Evolutionary conservation across 805 yeast genomes (phyloP).

Genomic region (Tanozyma kutaoensis): DNA sequence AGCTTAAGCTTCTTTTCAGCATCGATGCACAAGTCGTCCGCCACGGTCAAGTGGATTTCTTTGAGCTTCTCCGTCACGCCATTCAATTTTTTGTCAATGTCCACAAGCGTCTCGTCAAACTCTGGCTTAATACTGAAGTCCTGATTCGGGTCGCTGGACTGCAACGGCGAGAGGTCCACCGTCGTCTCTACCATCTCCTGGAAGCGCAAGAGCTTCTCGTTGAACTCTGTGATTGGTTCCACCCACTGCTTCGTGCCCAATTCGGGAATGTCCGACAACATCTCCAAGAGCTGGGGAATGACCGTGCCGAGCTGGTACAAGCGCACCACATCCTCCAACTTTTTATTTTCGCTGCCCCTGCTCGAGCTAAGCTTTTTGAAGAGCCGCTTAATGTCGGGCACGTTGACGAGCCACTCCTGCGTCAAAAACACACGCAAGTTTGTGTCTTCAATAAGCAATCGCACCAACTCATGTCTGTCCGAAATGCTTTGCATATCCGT

Average conservation of each 20-base stretch:
- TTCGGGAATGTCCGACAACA: constrained; percentile 23
- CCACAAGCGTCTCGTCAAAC: constrained; percentile 65
- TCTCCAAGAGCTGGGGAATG: constrained; percentile 54
- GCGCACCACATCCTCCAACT: constrained; percentile 80
- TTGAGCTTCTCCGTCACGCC: constrained; percentile 40
- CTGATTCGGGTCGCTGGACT: constrained; percentile 35
- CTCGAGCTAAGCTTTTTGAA: constrained; percentile 45
- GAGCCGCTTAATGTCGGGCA: constrained; percentile 76
- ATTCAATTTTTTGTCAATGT: constrained; percentile 46
- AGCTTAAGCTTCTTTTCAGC: constrained; percentile 79
- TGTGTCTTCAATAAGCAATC: constrained; percentile 55
- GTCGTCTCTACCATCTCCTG: constrained; percentile 88
- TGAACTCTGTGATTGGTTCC: constrained; percentile 35
- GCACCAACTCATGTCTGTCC: constrained; percentile 67
- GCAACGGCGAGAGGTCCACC: constrained; percentile 73
- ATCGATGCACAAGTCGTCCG: constrained; percentile 69
- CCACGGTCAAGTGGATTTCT: constrained; percentile 47
- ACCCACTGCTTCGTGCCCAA: constrained; percentile 44
- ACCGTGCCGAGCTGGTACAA: constrained; percentile 67
- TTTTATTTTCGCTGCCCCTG: constrained; percentile 32
- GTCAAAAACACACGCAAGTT: constrained; percentile 52
- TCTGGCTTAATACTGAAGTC: constrained; percentile 83
- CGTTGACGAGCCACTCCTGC: constrained; percentile 50
- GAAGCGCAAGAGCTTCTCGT: constrained; percentile 45
- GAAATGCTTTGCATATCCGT: constrained; percentile 47